These are phyloP conservation scores for Trichophyton mentagrophytes DNA, from an alignment of 2,329 filamentous ascomycete genomes.

Conservation along the genomic window DNA sequence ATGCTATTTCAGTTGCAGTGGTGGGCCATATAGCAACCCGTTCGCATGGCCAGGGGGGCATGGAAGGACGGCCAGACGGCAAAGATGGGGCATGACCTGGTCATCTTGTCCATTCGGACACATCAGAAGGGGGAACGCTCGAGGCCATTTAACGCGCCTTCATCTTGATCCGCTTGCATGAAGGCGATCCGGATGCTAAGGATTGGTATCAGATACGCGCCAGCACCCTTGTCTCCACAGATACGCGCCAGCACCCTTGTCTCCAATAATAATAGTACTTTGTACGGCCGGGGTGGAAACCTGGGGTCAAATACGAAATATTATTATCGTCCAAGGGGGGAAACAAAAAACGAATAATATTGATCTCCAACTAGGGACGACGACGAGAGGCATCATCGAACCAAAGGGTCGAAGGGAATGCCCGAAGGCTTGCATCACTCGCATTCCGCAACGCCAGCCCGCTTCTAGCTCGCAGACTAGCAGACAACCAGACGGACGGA, in stretches of 20 bases:
- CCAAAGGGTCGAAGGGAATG: not conserved
- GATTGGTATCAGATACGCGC: not conserved
- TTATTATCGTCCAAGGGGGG: too few species aligned
- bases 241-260: not conserved
- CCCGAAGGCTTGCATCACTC: not conserved
- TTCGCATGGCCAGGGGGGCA: not conserved
- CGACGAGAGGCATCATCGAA: not conserved
- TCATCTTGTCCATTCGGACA: not conserved
- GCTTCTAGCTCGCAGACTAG: not conserved
- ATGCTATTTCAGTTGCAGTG: not conserved
- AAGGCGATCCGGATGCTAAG: not conserved
- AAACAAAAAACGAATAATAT: too few species aligned
- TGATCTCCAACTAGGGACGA: too few species aligned
- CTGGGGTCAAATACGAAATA: too few species aligned
- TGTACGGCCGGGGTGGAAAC: too few species aligned
- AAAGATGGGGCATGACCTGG: not conserved
- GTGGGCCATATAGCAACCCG: not conserved
- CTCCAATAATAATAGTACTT: too few species aligned
- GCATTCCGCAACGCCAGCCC: not conserved
- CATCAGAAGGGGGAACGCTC: not conserved
- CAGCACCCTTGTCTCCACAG: not conserved
- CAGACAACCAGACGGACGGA: not conserved
- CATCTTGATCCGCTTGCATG: not conserved
- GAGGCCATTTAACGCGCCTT: not conserved
- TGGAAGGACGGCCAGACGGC: not conserved